Percentiles rank a stretch among this genome's conserved stretches.
Conservation (phyloP, 768 basidiomycete species). For the Russula compacta region DNA sequence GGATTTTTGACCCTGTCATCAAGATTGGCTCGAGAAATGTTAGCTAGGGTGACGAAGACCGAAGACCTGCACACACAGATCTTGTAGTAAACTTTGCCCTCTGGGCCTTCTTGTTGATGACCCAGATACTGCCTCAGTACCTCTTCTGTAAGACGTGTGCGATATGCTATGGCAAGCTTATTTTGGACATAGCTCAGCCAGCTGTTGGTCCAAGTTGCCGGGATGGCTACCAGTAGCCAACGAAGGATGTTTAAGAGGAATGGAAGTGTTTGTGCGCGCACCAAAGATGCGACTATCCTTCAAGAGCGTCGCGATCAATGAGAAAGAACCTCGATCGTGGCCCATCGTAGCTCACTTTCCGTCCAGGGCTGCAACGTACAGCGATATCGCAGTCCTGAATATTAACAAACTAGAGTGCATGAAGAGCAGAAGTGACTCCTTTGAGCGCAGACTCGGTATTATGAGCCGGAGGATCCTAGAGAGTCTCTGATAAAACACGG, state of each 20-base stretch:
- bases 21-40: constrained; percentile 55
- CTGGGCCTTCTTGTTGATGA: constrained; percentile 48
- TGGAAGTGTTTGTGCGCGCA: constrained; percentile 67
- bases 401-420: constrained; percentile 88
- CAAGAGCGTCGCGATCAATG: neutral
- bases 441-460: constrained; percentile 75
- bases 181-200: constrained; percentile 92
- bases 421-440: constrained; percentile 77
- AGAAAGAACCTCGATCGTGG: constrained; percentile 2
- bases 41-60: neutral
- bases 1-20: constrained; percentile 96
- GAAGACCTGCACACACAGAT: constrained; percentile 43
- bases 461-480: constrained; percentile 73
- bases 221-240: constrained; percentile 89
- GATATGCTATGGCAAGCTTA: constrained; percentile 83
- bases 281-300: constrained; percentile 92
- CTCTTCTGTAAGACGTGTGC: constrained; percentile 76
- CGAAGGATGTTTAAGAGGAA: constrained; percentile 81
- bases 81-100: constrained; percentile 90
- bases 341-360: constrained; percentile 48
- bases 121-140: constrained; percentile 82
- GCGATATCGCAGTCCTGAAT: constrained; percentile 81
- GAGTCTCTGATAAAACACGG: constrained; percentile 79
- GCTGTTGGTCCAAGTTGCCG: constrained; percentile 87
- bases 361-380: constrained; percentile 91